Evolutionary conservation across 164 flowering plant species (phyloP), one percentile per base, ranked within the genome.

Genomic region (Liquidambar formosana): DNA sequence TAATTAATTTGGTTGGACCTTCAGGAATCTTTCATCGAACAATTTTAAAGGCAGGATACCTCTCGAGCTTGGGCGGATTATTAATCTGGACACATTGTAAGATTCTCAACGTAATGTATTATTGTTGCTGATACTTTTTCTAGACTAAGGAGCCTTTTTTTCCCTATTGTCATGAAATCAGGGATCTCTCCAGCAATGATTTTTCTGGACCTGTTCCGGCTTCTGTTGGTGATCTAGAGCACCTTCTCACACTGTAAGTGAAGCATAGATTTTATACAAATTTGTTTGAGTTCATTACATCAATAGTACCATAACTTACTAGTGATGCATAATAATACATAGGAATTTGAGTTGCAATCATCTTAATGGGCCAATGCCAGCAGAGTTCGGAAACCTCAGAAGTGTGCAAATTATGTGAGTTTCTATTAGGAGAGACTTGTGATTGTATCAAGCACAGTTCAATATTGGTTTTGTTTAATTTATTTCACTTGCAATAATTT

Each of bases 1-100:
- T n/a, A 60, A 60, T 3, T 44, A 25, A 16, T 26, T 18, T 46
- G 4, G 10, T 41, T 58, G 21, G 9, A 9, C 6, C 25, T 61
- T 0, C 78, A 94, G 98, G 65, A 94, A 94, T 76, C 84, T 94
- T 10, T 94, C 98, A 4, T 80, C 83, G 0, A 94, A 94, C 73
- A 74, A 85, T 63, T 94, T 94, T 72, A 83, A 70, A 43, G 98
- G 97, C 15, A 71, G 66, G 65, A 83, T 94, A 59, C 96, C 97
- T 1, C 48, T 69, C 57, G 91, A 89, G 76, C 65, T 94, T 58
- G 98, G 98, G 4, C 84, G 76, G 38, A 90, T 90, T n/a, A 75
- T 89, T 66, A 94, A 94, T 73, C 92, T 92, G 49, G 98, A 94
- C 58, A 92, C 93, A 9, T 60, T 94, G 98, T 94, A 82, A 75